Percentiles rank a stretch among this genome's conserved stretches.
Conservation (phyloP, 2,329 filamentous ascomycete genomes). For the Juglanconis oblonga region DNA sequence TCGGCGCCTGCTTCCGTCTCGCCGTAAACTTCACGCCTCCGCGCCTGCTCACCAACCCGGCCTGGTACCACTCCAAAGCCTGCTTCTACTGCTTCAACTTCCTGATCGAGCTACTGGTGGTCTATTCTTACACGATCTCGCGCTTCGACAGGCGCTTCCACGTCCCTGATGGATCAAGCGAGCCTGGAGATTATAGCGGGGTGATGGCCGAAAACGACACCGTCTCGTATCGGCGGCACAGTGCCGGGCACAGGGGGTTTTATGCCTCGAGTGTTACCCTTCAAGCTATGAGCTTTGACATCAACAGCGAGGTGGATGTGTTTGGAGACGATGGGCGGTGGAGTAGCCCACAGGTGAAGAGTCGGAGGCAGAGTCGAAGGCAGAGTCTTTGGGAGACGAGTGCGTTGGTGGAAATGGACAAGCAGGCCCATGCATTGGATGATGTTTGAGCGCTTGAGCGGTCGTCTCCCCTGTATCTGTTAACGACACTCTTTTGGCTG, state of each 20-base stretch:
- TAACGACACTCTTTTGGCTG: too few relatives aligned
- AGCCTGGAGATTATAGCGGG: slow-evolving; percentile 16
- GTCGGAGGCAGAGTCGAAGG: not conserved
- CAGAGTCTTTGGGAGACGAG: slow-evolving; percentile 15
- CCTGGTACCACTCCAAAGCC: slow-evolving; percentile 68
- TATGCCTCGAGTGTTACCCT: not conserved
- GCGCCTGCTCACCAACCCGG: slow-evolving; percentile 50
- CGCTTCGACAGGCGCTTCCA: slow-evolving; percentile 75
- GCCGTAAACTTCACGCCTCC: slow-evolving; percentile 51
- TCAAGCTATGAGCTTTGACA: slow-evolving; percentile 3
- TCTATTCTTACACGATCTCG: slow-evolving; percentile 62
- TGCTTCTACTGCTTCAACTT: slow-evolving; percentile 83
- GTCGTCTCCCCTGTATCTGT: not conserved
- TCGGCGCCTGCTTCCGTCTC: slow-evolving; percentile 69
- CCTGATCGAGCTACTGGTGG: slow-evolving; percentile 66
- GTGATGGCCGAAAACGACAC: not conserved
- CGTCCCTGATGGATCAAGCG: slow-evolving; percentile 27
- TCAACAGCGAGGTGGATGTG: slow-evolving; percentile 24
- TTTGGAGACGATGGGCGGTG: slow-evolving; percentile 18
- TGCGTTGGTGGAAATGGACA: slow-evolving; percentile 10
- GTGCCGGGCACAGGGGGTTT: not conserved
- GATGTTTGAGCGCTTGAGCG: not conserved
- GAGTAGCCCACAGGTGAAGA: not conserved
- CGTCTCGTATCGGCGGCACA: not conserved
- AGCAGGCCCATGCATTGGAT: not conserved